These are phyloP conservation scores for Metarhizium sp. DNA, from an alignment of 2,329 filamentous ascomycete species.

Conservation along the genomic window DNA sequence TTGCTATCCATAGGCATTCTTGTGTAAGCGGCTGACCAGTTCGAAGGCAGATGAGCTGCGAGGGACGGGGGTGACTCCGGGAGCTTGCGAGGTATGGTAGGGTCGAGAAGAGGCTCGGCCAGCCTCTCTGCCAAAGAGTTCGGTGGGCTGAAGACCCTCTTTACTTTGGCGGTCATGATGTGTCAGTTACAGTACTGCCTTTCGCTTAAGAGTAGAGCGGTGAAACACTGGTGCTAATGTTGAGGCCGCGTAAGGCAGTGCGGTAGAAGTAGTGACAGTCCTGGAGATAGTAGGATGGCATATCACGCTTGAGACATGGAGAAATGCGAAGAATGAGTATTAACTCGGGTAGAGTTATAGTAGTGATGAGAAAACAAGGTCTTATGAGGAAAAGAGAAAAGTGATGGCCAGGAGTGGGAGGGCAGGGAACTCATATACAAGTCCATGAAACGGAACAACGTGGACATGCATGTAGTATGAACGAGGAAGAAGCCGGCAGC, in stretches of 20 bases:
- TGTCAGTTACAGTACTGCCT: constrained; percentile 16
- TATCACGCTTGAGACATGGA: constrained; percentile 37
- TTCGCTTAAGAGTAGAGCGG: constrained; percentile 57
- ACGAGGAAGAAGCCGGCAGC: background rate
- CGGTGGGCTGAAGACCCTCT: constrained; percentile 43
- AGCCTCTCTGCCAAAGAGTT: constrained; percentile 66
- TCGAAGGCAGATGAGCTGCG: constrained; percentile 7
- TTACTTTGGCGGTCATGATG: constrained; percentile 26
- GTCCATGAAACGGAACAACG: background rate
- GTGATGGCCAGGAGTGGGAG: constrained; percentile 5
- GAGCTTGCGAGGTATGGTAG: constrained; percentile 30
- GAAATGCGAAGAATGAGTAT: background rate
- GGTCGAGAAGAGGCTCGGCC: constrained; percentile 28
- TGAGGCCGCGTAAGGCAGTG: constrained; percentile 78
- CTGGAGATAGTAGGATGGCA: constrained; percentile 75
- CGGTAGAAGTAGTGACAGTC: constrained; percentile 92
- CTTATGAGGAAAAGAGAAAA: background rate
- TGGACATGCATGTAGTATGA: background rate
- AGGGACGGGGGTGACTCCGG: constrained; percentile 21
- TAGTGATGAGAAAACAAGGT: background rate
- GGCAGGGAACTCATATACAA: constrained; percentile 4
- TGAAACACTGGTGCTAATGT: constrained; percentile 69
- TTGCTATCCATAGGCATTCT: constrained; percentile 36
- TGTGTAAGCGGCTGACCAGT: constrained; percentile 24
- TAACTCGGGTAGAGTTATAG: background rate